Evolutionary conservation across 768 basidiomycete genomes (phyloP).

Genomic region (Tulasnella calospora): DNA sequence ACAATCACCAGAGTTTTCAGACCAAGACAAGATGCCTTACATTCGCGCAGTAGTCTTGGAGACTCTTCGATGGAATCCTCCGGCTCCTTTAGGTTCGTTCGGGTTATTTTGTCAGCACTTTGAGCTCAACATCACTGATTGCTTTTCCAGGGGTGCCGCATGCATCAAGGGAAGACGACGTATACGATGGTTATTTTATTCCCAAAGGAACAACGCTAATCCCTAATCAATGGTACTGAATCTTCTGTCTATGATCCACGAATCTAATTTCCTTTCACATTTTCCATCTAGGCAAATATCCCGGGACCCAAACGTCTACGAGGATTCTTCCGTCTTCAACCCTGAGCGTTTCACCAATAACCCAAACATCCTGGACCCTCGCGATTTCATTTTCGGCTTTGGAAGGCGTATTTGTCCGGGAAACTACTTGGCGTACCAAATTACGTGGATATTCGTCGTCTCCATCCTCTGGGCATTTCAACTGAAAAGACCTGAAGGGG

Average conservation of each 20-base stretch:
- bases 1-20: neutral
- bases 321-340: neutral
- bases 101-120: neutral
- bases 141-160: neutral
- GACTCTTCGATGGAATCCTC: neutral
- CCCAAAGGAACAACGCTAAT: conserved; percentile 15
- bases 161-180: conserved; percentile 16
- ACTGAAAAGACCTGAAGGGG: neutral
- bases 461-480: neutral
- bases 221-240: neutral
- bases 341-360: neutral
- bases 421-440: neutral
- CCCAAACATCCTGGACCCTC: neutral
- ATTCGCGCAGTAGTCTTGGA: conserved; percentile 8
- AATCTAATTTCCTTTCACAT: neutral
- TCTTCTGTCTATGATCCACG: neutral
- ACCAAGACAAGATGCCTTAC: conserved; percentile 14
- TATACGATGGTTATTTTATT: conserved; percentile 25
- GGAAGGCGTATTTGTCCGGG: neutral
- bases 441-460: neutral
- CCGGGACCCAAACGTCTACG: neutral
- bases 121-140: neutral
- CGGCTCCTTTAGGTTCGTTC: neutral
- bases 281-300: neutral
- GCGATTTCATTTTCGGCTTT: neutral